Conservation (phyloP, 2,329 filamentous ascomycete species). For the Fusarium solani-melongenae region DNA sequence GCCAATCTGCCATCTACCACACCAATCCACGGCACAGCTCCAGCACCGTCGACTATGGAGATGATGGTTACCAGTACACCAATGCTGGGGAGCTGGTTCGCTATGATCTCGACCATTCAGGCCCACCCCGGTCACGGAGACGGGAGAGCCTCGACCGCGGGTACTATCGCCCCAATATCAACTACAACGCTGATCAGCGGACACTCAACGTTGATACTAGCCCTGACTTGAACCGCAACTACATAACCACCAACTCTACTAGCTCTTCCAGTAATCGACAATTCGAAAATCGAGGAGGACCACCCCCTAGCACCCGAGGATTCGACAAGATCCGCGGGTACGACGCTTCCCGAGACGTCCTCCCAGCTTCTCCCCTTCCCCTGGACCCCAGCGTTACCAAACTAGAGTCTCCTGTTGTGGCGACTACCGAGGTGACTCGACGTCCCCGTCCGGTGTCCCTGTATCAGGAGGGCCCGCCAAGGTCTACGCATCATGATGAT, state of each 20-base stretch:
- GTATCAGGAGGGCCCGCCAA: slow-evolving; percentile 61
- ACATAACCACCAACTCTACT: slow-evolving; percentile 47
- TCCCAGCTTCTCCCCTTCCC: slow-evolving; percentile 55
- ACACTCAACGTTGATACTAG: slow-evolving; percentile 60
- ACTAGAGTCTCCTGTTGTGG: slow-evolving; percentile 21
- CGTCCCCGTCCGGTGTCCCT: slow-evolving; percentile 61
- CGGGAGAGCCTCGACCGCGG: slow-evolving; percentile 67
- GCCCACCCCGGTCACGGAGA: slow-evolving; percentile 53
- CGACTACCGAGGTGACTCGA: slow-evolving; percentile 39
- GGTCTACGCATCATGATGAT: slow-evolving; percentile 59
- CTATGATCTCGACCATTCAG: slow-evolving; percentile 69
- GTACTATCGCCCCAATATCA: slow-evolving; percentile 67
- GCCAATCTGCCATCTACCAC: slow-evolving; percentile 59
- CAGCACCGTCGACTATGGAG: slow-evolving; percentile 63
- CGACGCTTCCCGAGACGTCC: slow-evolving; percentile 60
- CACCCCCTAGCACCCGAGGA: slow-evolving; percentile 76
- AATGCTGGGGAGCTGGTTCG: slow-evolving; percentile 70
- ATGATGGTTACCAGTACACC: slow-evolving; percentile 72
- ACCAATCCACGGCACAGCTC: slow-evolving; percentile 56
- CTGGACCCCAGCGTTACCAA: slow-evolving; percentile 48
- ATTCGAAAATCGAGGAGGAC: slow-evolving; percentile 59
- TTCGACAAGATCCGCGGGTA: slow-evolving; percentile 73
- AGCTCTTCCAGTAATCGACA: slow-evolving; percentile 42
- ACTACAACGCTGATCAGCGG: slow-evolving; percentile 58
- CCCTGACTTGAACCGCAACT: slow-evolving; percentile 57